Percentiles rank a stretch among this genome's conserved stretches.
Evolutionary conservation across 2,329 filamentous ascomycete genomes (phyloP).

Genomic region (Fusarium fujikuroi): DNA sequence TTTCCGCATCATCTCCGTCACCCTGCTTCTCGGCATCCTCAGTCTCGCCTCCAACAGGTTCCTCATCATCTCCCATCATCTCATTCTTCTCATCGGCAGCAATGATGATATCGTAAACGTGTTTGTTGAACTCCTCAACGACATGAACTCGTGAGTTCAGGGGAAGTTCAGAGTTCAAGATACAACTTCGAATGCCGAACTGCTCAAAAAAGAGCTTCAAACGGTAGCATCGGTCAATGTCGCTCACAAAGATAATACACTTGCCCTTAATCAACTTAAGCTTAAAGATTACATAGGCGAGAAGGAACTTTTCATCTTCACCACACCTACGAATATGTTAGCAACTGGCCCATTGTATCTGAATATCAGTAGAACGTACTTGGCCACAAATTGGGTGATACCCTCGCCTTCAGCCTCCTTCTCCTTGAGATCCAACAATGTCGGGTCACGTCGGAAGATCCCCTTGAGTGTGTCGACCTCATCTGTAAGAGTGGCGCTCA

Average conservation of each 20-base stretch:
- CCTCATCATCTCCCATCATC: constrained; percentile 74
- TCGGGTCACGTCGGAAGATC: constrained; percentile 85
- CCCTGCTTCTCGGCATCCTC: constrained; percentile 34
- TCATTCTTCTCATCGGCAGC: constrained; percentile 94
- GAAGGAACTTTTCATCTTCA: constrained; percentile 97
- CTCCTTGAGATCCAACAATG: constrained; percentile 83
- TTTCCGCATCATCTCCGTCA: constrained; percentile 42
- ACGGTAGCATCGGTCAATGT: constrained; percentile 89
- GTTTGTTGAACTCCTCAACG: constrained; percentile 96
- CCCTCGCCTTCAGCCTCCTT: constrained; percentile 79
- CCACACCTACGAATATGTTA: constrained; percentile 67
- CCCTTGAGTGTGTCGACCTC: constrained; percentile 88
- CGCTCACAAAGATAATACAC: constrained; percentile 76
- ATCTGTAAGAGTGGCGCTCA: constrained; percentile 90
- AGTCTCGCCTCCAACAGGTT: constrained; percentile 54
- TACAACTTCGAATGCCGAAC: constrained; percentile 92
- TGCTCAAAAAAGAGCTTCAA: constrained; percentile 96
- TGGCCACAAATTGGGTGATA: constrained; percentile 88
- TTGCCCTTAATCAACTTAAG: constrained; percentile 94
- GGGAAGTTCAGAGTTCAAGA: constrained; percentile 93
- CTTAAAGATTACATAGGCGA: constrained; percentile 95
- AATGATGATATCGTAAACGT: constrained; percentile 97
- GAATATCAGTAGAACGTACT: constrained; percentile 55
- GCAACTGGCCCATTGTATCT: constrained; percentile 1
- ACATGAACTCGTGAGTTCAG: constrained; percentile 94